phyloP scores from a whole-genome alignment of 1,284 basidiomycete genomes.

The Leccinum pachyderme region DNA sequence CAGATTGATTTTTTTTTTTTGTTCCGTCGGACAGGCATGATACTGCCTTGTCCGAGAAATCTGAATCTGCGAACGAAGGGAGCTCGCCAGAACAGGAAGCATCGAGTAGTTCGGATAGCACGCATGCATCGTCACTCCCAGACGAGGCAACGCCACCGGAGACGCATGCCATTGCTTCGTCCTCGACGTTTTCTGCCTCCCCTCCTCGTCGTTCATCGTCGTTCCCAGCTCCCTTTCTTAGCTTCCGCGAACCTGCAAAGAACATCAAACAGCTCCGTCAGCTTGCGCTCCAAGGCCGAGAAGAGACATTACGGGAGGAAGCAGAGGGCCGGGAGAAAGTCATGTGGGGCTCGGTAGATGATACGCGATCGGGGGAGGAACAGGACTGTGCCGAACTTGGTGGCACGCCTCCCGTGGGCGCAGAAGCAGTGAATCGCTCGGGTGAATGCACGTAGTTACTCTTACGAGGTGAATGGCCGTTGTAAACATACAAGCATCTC shows the following conservation, averaged over 20 bases:
- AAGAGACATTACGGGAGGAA: conserved; percentile 25
- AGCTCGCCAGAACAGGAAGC: neutral
- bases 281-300: conserved; percentile 27
- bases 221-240: neutral
- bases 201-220: neutral
- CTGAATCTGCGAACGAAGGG: neutral
- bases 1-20: neutral
- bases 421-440: neutral
- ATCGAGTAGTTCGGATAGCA: neutral
- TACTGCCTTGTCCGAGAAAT: neutral
- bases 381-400: neutral
- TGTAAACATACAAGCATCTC: no score
- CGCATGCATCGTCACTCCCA: neutral
- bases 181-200: neutral
- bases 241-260: conserved; percentile 19
- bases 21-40: neutral
- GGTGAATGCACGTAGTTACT: neutral
- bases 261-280: conserved; percentile 18
- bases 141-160: neutral
- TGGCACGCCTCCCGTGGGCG: neutral
- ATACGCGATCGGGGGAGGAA: neutral
- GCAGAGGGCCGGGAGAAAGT: conserved; percentile 28
- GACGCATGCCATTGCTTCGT: neutral
- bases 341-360: conserved; percentile 23
- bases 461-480: neutral